Evolutionary conservation across 2,329 filamentous ascomycete genomes (phyloP).

Genomic region (Penicillium sp.): DNA sequence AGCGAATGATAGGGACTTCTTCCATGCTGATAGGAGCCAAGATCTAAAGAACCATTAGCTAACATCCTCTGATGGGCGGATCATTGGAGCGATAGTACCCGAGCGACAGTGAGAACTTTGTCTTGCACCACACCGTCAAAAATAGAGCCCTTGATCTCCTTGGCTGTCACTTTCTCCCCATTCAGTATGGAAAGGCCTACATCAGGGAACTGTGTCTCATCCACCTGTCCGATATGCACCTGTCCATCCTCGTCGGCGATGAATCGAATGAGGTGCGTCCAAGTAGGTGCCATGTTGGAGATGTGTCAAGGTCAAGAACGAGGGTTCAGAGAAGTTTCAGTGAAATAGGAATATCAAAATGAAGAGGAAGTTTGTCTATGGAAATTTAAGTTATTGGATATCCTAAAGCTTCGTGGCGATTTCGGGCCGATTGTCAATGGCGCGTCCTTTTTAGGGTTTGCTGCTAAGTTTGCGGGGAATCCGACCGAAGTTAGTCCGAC

Average conservation of each 20-base stretch:
- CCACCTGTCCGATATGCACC: neutral
- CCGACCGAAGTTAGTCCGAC: neutral
- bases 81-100: neutral
- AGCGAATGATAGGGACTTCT: neutral
- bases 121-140: neutral
- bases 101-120: neutral
- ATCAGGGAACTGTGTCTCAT: neutral
- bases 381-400: neutral
- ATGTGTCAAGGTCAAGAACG: neutral
- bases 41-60: neutral
- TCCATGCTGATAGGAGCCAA: neutral
- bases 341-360: too few species aligned
- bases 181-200: neutral
- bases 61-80: neutral
- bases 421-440: neutral
- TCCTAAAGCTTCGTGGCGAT: neutral
- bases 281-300: neutral
- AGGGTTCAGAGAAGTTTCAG: neutral
- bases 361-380: too few species aligned
- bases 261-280: neutral
- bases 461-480: neutral
- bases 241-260: neutral
- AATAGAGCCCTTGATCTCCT: neutral
- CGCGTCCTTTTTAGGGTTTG: too few species aligned
- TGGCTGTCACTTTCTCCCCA: neutral